phyloP scores from a whole-genome alignment of 805 yeast species.

The Debaryomyces prosopidis region DNA sequence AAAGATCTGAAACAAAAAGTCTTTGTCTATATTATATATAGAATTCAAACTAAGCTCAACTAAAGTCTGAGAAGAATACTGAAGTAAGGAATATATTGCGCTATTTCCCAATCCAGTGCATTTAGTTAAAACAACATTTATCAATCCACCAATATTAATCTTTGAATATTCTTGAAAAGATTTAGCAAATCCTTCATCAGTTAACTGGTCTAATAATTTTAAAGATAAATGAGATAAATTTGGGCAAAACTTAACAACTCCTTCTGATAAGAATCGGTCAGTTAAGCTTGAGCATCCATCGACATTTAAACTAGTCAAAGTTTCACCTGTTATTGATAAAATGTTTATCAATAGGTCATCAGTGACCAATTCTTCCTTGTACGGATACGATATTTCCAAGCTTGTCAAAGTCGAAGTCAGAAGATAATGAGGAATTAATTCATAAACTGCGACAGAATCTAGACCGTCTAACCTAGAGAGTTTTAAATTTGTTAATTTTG shows the following conservation, averaged over 20 bases:
- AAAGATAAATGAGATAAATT: conserved; percentile 61
- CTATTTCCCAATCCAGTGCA: conserved; percentile 66
- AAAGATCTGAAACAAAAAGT: conserved; percentile 47
- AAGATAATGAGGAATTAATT: conserved; percentile 64
- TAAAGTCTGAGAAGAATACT: conserved; percentile 64
- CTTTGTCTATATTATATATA: conserved; percentile 53
- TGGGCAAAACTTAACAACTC: conserved; percentile 58
- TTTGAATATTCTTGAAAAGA: conserved; percentile 57
- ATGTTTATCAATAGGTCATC: conserved; percentile 68
- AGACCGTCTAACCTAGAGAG: conserved; percentile 76
- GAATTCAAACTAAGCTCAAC: conserved; percentile 77
- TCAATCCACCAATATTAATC: conserved; percentile 55
- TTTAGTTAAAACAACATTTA: conserved; percentile 59
- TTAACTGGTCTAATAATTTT: conserved; percentile 58
- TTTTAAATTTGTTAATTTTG: conserved; percentile 54
- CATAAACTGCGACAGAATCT: conserved; percentile 54
- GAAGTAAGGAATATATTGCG: conserved; percentile 57
- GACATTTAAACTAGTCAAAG: conserved; percentile 56
- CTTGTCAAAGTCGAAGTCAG: conserved; percentile 44
- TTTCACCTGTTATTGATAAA: conserved; percentile 60
- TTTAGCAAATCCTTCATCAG: conserved; percentile 63
- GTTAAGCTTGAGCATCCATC: conserved; percentile 77
- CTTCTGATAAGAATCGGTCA: conserved; percentile 59
- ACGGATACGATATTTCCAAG: conserved; percentile 70
- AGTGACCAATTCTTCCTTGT: conserved; percentile 59